Evolutionary conservation across 176 grass and related monocot species (phyloP), one percentile per base, ranked within the genome.

Genomic region (Triticum dicoccoides): DNA sequence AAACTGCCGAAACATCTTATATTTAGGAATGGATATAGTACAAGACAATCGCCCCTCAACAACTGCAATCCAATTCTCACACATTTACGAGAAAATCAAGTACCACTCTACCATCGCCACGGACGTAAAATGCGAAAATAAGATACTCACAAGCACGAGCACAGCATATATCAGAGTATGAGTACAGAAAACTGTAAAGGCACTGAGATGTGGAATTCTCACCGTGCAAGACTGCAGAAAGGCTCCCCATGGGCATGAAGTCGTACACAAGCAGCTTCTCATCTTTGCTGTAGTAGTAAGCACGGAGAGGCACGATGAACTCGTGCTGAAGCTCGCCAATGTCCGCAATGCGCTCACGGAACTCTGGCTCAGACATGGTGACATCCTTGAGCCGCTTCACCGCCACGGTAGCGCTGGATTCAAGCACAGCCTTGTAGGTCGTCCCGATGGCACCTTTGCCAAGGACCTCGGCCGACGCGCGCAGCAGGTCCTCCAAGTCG

Each of bases 221-320:
- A 97, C 95, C 95, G 33, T 97, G 95, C 34, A 97, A 77, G 14
- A 89, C 62, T 12, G 88, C 83, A 23, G 95, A 93, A 32, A 97
- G 92, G 82, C 95, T 95, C 9, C 95, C 92, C 88, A 81, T 84
- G 84, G 90, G 64, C 86, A 95, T 89, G 81, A 95, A 97, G 86
- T 97, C 95, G 44, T 82, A 97, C 4, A 97, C 90, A 15, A 97
- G 90, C 37, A 97, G 80, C 69, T 94, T 97, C 84, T 97, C 95
- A 68, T 97, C 90, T 71, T 95, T 97, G 90, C 90, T 97, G 83
- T 86, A 97, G 93, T 92, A 97, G 82, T 93, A 97, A 3, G 95
- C 92, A 10, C 80, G 90, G 15, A 97, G 79, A 0, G 95, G 92
- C 84, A 97, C 87, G 38, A 97, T 56, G 83, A 91, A 91, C 70